Conservation (phyloP, 2,329 filamentous ascomycete genomes). For the Aspergillus puulaauensis region DNA sequence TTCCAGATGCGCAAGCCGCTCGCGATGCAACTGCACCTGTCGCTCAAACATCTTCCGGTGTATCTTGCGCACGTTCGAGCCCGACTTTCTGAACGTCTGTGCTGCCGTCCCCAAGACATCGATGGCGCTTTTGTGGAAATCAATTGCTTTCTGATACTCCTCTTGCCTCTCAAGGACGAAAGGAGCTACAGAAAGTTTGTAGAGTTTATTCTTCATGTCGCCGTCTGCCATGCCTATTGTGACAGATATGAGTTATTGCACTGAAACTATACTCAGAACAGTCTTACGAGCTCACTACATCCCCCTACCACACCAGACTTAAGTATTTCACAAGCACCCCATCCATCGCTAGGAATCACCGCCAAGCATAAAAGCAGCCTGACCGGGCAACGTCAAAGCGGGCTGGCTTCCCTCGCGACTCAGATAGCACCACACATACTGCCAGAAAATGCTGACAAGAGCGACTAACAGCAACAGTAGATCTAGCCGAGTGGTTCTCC, state of each 20-base stretch:
- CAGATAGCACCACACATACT: not conserved
- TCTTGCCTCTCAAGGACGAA: slow-evolving; percentile 13
- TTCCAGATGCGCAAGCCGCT: slow-evolving; percentile 16
- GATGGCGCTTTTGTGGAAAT: slow-evolving; percentile 11
- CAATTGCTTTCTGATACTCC: slow-evolving; percentile 17
- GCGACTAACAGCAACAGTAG: not conserved
- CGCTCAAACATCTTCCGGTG: slow-evolving; percentile 21
- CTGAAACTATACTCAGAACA: no score
- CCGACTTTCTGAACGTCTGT: slow-evolving; percentile 14
- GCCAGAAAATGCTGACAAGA: not conserved
- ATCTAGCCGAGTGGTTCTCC: not conserved
- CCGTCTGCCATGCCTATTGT: not conserved
- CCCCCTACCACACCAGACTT: not conserved
- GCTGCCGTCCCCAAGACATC: slow-evolving; percentile 1
- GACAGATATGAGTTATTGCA: not conserved
- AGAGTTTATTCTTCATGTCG: not conserved
- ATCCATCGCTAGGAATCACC: not conserved
- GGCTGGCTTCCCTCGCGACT: not conserved
- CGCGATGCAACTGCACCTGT: slow-evolving; percentile 16
- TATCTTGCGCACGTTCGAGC: slow-evolving; percentile 10
- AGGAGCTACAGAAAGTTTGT: not conserved
- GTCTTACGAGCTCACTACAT: no score
- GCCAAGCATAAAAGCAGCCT: slow-evolving; percentile 1
- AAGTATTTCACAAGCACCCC: not conserved
- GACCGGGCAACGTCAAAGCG: not conserved